A percentile compares a stretch with the other conserved stretches of the same genome.
These are phyloP conservation scores for Populus euphratica DNA, from an alignment of 345 rosid genomes.

Conservation along the genomic window DNA sequence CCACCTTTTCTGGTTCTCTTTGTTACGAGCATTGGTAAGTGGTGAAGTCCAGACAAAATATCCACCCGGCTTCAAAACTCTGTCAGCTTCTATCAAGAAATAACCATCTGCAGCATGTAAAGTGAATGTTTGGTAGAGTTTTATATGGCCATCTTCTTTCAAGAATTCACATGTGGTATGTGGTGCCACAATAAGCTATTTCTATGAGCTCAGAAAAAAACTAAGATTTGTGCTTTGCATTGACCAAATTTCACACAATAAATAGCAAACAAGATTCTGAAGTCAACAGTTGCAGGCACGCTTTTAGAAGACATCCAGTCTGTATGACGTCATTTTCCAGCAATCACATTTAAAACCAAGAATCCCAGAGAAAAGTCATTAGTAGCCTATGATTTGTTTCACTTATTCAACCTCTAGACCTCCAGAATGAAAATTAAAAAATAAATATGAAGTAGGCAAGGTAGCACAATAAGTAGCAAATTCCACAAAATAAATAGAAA, in stretches of 20 bases:
- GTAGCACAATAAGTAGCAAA: neutral
- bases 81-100: slow-evolving; percentile 76
- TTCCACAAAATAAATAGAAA: neutral
- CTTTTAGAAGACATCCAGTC: neutral
- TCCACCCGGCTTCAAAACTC: slow-evolving; percentile 95
- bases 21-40: slow-evolving; percentile 70
- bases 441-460: neutral
- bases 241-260: neutral
- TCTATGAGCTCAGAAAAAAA: too few relatives aligned
- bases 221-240: too few relatives aligned
- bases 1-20: slow-evolving; percentile 67
- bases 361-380: neutral
- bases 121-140: neutral
- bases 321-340: neutral
- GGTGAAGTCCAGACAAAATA: slow-evolving; percentile 99
- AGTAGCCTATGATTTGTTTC: neutral
- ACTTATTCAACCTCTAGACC: neutral
- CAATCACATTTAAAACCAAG: neutral
- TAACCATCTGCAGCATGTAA: slow-evolving; percentile 56
- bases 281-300: neutral
- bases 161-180: neutral
- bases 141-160: too few relatives aligned
- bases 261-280: neutral
- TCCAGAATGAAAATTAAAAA: neutral
- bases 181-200: neutral